Conservation (phyloP, 2,329 filamentous ascomycete species). For the Fusarium beomiforme region DNA sequence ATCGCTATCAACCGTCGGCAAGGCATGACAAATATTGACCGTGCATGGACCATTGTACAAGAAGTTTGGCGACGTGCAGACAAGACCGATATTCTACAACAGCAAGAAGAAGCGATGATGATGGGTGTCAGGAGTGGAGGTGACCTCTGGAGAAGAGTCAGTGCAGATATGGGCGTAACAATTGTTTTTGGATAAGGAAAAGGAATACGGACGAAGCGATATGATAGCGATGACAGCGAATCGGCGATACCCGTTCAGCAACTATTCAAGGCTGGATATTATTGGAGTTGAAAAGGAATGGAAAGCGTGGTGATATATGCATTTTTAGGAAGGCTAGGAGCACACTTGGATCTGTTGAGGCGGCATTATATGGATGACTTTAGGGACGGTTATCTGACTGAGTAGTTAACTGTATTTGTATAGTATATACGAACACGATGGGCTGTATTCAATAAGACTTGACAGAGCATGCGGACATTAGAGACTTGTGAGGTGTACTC, state of each 20-base stretch:
- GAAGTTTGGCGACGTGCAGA: constrained; percentile 70
- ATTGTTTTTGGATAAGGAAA: constrained; percentile 63
- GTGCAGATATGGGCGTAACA: constrained; percentile 66
- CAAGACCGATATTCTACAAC: constrained; percentile 40
- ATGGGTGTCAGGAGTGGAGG: constrained; percentile 36
- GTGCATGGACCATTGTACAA: constrained; percentile 68
- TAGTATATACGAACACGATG: not conserved
- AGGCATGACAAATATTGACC: constrained; percentile 72
- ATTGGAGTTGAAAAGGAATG: constrained; percentile 38
- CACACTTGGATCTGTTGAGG: constrained; percentile 16
- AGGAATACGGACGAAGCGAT: constrained; percentile 2
- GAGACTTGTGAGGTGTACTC: too few relatives aligned
- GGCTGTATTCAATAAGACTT: not conserved
- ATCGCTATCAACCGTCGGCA: constrained; percentile 64
- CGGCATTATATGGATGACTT: constrained; percentile 12
- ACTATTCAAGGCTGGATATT: constrained; percentile 26
- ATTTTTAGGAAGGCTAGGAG: constrained; percentile 13
- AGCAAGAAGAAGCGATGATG: constrained; percentile 35
- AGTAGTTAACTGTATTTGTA: not conserved
- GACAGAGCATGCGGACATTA: not conserved
- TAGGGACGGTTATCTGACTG: not conserved
- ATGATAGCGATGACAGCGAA: constrained; percentile 17
- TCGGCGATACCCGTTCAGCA: constrained; percentile 40
- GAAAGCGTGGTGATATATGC: constrained; percentile 16
- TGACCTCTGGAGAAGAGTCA: constrained; percentile 67